Conservation (phyloP, 1,139 yeast genomes). For the Geotrichum europaeum region DNA sequence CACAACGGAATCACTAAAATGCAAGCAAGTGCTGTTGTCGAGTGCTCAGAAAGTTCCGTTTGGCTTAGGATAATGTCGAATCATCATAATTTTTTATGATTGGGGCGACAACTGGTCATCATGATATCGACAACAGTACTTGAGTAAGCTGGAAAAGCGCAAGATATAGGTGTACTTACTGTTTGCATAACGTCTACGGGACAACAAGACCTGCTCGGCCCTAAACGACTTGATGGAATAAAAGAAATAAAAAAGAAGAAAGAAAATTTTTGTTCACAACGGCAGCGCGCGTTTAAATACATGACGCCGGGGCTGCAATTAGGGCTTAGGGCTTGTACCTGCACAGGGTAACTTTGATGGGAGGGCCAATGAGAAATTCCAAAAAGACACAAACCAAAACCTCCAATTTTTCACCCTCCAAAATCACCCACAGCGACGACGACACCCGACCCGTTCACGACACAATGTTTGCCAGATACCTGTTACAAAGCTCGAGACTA, state of each 20-base stretch:
- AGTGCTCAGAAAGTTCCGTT: conserved; percentile 46
- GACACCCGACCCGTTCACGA: neutral
- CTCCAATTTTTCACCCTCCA: neutral
- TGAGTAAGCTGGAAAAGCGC: neutral
- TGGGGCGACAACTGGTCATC: conserved; percentile 62
- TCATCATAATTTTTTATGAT: conserved; percentile 51
- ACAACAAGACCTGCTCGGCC: neutral
- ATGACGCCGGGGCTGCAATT: neutral
- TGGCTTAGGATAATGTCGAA: conserved; percentile 45
- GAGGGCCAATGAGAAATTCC: neutral
- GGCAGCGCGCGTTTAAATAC: neutral
- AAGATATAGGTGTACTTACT: neutral
- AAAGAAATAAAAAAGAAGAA: neutral
- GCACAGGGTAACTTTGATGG: neutral
- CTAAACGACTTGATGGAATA: neutral
- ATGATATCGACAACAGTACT: conserved; percentile 20
- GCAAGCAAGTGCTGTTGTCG: conserved; percentile 7
- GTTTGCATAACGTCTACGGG: neutral
- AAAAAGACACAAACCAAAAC: neutral
- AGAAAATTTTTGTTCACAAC: neutral
- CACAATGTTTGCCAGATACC: neutral
- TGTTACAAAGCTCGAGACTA: neutral
- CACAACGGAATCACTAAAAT: neutral
- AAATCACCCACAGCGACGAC: neutral
- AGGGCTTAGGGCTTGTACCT: conserved; percentile 1